phyloP scores from a whole-genome alignment of 2,329 filamentous ascomycete species.

The Apiospora aurea region DNA sequence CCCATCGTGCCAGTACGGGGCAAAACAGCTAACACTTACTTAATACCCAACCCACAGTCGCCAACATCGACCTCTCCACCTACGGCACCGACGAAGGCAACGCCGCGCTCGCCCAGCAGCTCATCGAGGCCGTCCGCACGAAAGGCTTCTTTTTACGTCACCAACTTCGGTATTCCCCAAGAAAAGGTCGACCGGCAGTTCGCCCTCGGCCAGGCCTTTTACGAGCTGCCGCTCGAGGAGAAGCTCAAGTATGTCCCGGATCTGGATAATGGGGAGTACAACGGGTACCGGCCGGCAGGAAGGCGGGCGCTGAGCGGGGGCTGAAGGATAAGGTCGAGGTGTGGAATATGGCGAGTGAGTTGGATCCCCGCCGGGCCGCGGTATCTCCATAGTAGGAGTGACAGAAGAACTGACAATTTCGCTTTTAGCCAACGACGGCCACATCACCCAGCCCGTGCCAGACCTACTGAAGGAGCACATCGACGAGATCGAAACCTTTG shows the following conservation, averaged over 20 bases:
- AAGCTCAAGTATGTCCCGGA: constrained; percentile 63
- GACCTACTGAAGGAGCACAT: constrained; percentile 56
- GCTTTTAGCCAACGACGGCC: constrained; percentile 29
- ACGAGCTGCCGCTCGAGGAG: constrained; percentile 62
- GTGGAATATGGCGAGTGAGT: constrained; percentile 33
- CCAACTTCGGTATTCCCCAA: constrained; percentile 66
- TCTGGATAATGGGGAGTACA: constrained; percentile 60
- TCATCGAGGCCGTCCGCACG: constrained; percentile 45
- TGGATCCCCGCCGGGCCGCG: too few relatives aligned
- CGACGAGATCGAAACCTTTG: constrained; percentile 63
- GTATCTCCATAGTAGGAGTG: too few relatives aligned
- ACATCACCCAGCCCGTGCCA: constrained; percentile 40
- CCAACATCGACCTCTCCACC: constrained; percentile 44
- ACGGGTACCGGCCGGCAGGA: constrained; percentile 61
- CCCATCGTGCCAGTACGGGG: too few relatives aligned
- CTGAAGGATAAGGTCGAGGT: constrained; percentile 31
- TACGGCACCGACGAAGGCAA: constrained; percentile 44
- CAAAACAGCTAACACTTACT: neutral
- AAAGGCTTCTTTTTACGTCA: constrained; percentile 68
- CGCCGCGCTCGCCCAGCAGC: constrained; percentile 36
- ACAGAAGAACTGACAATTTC: neutral
- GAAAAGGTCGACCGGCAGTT: constrained; percentile 66
- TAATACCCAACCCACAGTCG: constrained; percentile 33
- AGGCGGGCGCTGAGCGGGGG: constrained; percentile 31
- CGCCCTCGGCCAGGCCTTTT: constrained; percentile 64